Percentiles rank a stretch among this genome's conserved stretches.
These are phyloP conservation scores for Blepharisma japonicum DNA, from an alignment of 73 alveolate genomes.

Conservation along the genomic window DNA sequence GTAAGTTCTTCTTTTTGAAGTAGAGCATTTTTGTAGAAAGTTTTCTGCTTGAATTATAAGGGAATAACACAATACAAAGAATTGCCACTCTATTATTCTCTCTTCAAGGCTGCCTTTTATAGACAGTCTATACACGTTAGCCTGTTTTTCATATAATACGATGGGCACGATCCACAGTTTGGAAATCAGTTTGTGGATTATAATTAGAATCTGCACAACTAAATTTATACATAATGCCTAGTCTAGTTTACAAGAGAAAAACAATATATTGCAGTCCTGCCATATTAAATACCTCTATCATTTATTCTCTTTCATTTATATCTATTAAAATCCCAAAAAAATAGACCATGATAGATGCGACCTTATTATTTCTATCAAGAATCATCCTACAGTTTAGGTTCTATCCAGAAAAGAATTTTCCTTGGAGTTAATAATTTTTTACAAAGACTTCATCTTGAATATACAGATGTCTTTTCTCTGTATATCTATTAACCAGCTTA, in stretches of 20 bases:
- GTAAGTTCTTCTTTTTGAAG: conserved; percentile 90
- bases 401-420: no score
- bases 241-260: conserved; percentile 96
- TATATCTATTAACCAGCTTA: no score
- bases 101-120: conserved; percentile 97
- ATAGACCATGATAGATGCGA: no score
- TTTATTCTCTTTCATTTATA: conserved; percentile 57
- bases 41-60: conserved; percentile 95
- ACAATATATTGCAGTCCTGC: conserved; percentile 74
- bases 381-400: no score
- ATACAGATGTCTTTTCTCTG: no score
- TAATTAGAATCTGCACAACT: conserved; percentile 99
- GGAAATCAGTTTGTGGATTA: conserved; percentile 98
- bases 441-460: no score
- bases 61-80: conserved; percentile 89
- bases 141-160: conserved; percentile 95
- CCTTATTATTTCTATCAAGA: no score
- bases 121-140: conserved; percentile 84
- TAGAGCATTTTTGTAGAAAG: conserved; percentile 81
- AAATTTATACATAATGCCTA: conserved; percentile 97
- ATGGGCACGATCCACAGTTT: conserved; percentile 99
- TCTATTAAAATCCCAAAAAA: conserved; percentile 31
- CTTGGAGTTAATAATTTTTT: no score
- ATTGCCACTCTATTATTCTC: conserved; percentile 94
- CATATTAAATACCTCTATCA: conserved; percentile 45